A percentile compares a stretch with the other conserved stretches of the same genome.
Evolutionary conservation across 768 basidiomycete species (phyloP).

Genomic region (Mycena latifolia): DNA sequence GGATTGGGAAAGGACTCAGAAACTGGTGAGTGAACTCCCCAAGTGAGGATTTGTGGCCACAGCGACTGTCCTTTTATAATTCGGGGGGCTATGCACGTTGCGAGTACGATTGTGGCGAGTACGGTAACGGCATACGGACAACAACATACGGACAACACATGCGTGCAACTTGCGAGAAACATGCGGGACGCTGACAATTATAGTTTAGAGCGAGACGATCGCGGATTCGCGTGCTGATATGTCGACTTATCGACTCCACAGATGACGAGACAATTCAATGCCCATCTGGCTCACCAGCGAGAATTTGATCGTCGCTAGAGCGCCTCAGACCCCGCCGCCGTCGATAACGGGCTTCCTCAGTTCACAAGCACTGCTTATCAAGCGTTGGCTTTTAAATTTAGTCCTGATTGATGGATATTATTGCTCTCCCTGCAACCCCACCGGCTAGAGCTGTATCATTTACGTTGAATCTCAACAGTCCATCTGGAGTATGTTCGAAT

Average conservation of each 20-base stretch:
- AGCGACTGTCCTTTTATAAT: constrained; percentile 4
- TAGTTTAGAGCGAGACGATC: background rate
- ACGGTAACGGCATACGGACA: no score
- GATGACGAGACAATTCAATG: background rate
- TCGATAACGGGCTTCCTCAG: background rate
- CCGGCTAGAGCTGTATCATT: background rate
- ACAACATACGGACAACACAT: background rate
- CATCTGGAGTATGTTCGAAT: no score
- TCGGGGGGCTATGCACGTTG: background rate
- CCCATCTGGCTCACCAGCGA: background rate
- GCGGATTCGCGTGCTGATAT: background rate
- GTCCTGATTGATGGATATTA: background rate
- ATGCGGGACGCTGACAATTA: background rate
- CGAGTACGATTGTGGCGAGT: no score
- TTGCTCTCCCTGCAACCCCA: no score
- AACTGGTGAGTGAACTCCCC: background rate
- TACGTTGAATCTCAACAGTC: background rate
- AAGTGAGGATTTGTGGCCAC: background rate
- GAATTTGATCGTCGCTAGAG: constrained; percentile 4
- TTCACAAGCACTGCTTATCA: background rate
- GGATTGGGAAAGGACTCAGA: background rate
- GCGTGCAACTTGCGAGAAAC: background rate
- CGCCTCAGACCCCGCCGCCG: background rate
- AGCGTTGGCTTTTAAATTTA: background rate
- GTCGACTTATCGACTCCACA: background rate